Evolutionary conservation across 176 grass and related monocot species (phyloP), one percentile per base, ranked within the genome.

Genomic region (Metroxylon sagu): DNA sequence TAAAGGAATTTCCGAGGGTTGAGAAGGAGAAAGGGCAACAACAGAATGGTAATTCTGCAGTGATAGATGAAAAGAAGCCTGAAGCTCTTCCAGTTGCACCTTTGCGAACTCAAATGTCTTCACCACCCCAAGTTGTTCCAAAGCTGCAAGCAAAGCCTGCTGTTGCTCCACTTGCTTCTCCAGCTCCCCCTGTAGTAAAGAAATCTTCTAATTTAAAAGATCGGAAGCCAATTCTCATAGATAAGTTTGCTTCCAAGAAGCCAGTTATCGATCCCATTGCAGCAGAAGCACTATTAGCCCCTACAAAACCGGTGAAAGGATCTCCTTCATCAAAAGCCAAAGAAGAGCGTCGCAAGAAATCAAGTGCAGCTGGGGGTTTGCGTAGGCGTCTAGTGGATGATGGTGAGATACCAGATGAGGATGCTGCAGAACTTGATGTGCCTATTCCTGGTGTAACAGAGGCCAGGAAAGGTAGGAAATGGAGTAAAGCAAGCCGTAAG

Each of bases 141-240:
- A 73, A 23, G 51, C 28, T 85, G 60, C 78, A 76, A 76, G 53
- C 61, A 57, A 89, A 78, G 69, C 80, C 88, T 61, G 66, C 80
- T 69, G 68, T 93, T 69, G 71, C 66, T 56, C 70, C 64, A 10
- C 77, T 77, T 64, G 57, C 83, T 60, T 75, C 50, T 50, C 71
- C 53, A 26, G 31, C 76, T 43, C 35, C 35, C 35, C 35, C 35
- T 43, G 35, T 43, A 30, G 43, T 68, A 48, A 77, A 56, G 26
- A 74, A 82, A 31, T 21, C 80, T 56, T 80, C 82, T 71, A 68
- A 16, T 48, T 58, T 65, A 6, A 84, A 82, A 65, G 87, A 90
- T 52, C 82, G 82, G 69, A 97, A 91, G 35, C 92, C 92, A 39
- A 88, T 97, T 59, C 76, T 97, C 59, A 82, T 97, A 21, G 92